Evolutionary conservation across 441 rosid species (phyloP).

Genomic region (Adansonia grandidieri): DNA sequence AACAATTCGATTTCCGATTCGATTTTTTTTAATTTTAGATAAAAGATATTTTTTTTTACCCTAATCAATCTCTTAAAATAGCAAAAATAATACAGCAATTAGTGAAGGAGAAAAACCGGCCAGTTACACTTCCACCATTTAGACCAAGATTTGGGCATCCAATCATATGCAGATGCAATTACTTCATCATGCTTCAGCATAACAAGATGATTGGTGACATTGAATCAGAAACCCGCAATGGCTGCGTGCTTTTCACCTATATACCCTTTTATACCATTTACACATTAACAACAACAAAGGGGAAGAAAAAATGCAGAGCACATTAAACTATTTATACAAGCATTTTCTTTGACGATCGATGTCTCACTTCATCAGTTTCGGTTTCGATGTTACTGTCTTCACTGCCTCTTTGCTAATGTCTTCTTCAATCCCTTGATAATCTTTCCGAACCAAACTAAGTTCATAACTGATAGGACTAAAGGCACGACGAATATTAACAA

Average conservation of each 20-base stretch:
- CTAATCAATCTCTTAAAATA: too few relatives aligned
- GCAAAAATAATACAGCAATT: too few relatives aligned
- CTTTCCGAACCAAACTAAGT: constrained; percentile 51
- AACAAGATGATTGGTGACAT: neutral
- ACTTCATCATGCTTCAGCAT: neutral
- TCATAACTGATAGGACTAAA: constrained; percentile 40
- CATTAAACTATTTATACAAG: constrained; percentile 12
- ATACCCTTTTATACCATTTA: neutral
- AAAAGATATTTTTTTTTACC: too few relatives aligned
- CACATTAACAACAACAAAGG: neutral
- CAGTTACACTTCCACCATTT: too few relatives aligned
- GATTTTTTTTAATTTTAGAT: too few relatives aligned
- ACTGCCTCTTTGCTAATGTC: constrained; percentile 35
- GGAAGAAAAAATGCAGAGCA: neutral
- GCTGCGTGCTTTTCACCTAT: neutral
- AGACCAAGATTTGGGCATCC: too few relatives aligned
- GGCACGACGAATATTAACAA: constrained; percentile 44
- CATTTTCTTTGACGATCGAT: neutral
- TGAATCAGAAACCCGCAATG: neutral
- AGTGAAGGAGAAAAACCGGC: neutral
- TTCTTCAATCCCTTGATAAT: constrained; percentile 45
- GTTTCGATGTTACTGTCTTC: neutral
- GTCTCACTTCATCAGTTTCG: constrained; percentile 23
- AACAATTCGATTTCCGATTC: too few relatives aligned
- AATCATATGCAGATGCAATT: too few relatives aligned